A percentile compares a stretch with the other conserved stretches of the same genome.
phyloP scores from a whole-genome alignment of 2,329 filamentous ascomycete species.

The Nectriaceae sp. region DNA sequence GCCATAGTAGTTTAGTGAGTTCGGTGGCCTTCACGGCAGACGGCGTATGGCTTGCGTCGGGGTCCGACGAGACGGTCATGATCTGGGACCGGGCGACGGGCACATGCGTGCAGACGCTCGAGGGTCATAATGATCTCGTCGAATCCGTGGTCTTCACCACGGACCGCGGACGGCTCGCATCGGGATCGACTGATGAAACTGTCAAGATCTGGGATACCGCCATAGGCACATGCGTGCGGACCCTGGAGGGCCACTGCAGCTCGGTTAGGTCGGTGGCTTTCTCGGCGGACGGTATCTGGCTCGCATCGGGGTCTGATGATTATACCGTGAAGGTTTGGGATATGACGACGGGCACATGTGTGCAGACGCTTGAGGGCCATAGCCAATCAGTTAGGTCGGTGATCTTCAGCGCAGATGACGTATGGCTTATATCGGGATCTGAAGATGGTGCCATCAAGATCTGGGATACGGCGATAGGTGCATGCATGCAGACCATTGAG shows the following conservation, averaged over 20 bases:
- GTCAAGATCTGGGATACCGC: not conserved
- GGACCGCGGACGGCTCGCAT: not conserved
- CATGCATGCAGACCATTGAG: not conserved
- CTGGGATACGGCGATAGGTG: not conserved
- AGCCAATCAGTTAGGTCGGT: not conserved
- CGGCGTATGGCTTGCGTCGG: too few relatives aligned
- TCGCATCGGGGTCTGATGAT: not conserved
- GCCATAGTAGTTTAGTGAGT: too few relatives aligned
- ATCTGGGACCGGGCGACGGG: too few relatives aligned
- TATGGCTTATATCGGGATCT: not conserved
- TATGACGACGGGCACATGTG: not conserved
- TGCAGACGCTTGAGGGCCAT: not conserved
- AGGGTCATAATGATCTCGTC: not conserved
- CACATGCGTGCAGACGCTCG: not conserved
- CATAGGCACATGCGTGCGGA: not conserved
- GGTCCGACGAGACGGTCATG: too few relatives aligned
- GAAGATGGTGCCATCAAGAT: not conserved
- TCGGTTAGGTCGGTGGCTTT: not conserved
- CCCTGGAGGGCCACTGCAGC: not conserved
- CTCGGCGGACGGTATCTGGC: not conserved
- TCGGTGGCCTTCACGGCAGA: not conserved
- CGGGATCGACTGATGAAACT: not conserved
- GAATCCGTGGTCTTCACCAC: not conserved
- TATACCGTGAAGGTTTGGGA: not conserved
- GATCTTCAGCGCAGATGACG: not conserved